A percentile compares a stretch with the other conserved stretches of the same genome.
These are phyloP conservation scores for Zalaria obscura DNA, from an alignment of 2,329 filamentous ascomycete genomes.

Conservation along the genomic window DNA sequence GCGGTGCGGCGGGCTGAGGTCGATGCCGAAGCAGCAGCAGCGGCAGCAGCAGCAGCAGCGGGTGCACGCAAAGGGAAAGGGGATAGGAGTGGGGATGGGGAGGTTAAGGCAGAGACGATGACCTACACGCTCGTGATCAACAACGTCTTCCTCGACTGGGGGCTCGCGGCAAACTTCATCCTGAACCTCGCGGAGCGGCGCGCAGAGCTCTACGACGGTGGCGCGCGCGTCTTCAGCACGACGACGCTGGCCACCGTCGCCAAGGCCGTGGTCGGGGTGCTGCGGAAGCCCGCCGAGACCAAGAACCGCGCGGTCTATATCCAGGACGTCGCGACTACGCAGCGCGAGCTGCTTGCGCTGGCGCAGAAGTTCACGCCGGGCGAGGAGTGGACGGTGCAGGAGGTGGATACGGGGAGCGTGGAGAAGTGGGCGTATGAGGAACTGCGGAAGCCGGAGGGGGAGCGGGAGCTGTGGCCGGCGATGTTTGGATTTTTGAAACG, in stretches of 20 bases:
- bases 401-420: constrained; percentile 18
- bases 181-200: constrained; percentile 35
- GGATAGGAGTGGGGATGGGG: neutral
- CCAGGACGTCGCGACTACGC: constrained; percentile 42
- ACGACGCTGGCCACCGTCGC: constrained; percentile 40
- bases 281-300: constrained; percentile 36
- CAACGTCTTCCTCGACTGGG: constrained; percentile 45
- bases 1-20: too few species aligned
- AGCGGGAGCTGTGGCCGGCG: constrained; percentile 4
- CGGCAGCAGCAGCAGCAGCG: too few species aligned
- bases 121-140: constrained; percentile 21
- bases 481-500: constrained; percentile 17
- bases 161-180: constrained; percentile 35
- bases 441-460: constrained; percentile 12
- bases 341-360: constrained; percentile 40
- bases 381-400: constrained; percentile 35
- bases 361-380: constrained; percentile 38
- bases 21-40: too few species aligned
- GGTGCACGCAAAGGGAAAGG: too few species aligned
- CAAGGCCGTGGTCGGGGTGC: constrained; percentile 34
- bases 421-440: constrained; percentile 15
- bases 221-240: constrained; percentile 36
- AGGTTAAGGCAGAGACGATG: constrained; percentile 14
- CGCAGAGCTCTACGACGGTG: constrained; percentile 42
- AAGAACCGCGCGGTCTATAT: constrained; percentile 45